These are phyloP conservation scores for Sphagnum tenellum DNA, from an alignment of 225 moss, liverwort and hornwort genomes.

Conservation along the genomic window DNA sequence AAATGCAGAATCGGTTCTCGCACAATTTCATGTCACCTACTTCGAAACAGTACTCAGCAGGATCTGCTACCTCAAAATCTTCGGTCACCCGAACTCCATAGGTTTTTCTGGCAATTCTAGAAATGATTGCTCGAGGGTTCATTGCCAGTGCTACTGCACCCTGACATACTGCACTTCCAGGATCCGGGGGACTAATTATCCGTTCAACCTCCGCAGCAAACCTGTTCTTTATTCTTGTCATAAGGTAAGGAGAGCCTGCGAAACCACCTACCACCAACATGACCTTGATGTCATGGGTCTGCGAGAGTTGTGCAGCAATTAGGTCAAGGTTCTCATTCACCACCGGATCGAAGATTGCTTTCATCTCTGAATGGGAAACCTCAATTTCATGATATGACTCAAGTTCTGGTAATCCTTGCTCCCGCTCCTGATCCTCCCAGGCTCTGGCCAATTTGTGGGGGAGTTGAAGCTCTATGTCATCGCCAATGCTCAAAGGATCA, in stretches of 20 bases:
- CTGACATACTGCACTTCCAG: conserved; percentile 17
- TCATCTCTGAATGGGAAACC: conserved; percentile 17
- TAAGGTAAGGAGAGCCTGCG: conserved; percentile 29
- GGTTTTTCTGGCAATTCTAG: conserved; percentile 22
- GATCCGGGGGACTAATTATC: conserved; percentile 17
- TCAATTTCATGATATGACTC: conserved; percentile 12
- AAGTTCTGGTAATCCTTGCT: neutral
- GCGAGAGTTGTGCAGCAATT: conserved; percentile 10
- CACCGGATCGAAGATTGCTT: conserved; percentile 12
- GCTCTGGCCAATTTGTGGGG: conserved; percentile 4
- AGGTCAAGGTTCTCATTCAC: conserved; percentile 14
- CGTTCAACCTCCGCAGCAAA: conserved; percentile 4
- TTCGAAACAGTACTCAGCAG: neutral
- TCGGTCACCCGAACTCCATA: conserved; percentile 17
- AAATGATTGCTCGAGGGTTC: conserved; percentile 12
- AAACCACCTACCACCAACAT: conserved; percentile 53
- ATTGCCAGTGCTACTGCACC: conserved; percentile 40
- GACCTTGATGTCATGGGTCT: conserved; percentile 3
- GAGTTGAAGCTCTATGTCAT: conserved; percentile 9
- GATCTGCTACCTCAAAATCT: neutral
- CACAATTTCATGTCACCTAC: neutral
- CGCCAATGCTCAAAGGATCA: conserved; percentile 1
- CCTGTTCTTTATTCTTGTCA: conserved; percentile 8
- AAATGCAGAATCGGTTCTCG: neutral
- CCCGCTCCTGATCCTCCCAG: conserved; percentile 16